These are phyloP conservation scores for Blastomyces gilchristii DNA, from an alignment of 2,329 filamentous ascomycete species.

Conservation along the genomic window DNA sequence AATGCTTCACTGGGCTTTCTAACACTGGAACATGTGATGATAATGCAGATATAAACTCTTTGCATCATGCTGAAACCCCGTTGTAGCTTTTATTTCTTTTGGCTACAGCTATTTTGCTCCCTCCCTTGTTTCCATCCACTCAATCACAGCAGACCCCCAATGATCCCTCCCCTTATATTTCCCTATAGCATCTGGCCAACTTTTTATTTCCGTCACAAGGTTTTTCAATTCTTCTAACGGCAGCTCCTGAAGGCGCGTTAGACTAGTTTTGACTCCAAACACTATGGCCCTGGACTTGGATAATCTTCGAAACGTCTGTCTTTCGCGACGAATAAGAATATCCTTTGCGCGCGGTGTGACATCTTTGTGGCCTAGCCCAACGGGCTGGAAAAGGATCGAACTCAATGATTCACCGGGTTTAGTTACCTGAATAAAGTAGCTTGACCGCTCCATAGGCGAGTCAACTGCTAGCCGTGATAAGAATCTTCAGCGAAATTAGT, in stretches of 20 bases:
- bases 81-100: not conserved
- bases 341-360: conserved; percentile 29
- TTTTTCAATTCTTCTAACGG: conserved; percentile 33
- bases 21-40: not conserved
- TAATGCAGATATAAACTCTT: not conserved
- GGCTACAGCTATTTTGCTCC: not conserved
- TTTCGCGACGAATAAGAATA: conserved; percentile 40
- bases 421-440: conserved; percentile 43
- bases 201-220: conserved; percentile 35
- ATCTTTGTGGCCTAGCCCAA: conserved; percentile 30
- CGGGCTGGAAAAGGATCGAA: conserved; percentile 38
- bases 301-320: conserved; percentile 42
- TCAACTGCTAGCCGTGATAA: conserved; percentile 36
- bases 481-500: conserved; percentile 28
- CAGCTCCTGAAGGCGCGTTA: conserved; percentile 35
- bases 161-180: conserved; percentile 37
- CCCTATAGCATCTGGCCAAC: conserved; percentile 37
- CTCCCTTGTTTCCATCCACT: conserved; percentile 18
- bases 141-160: conserved; percentile 34
- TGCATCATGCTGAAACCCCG: no score
- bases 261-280: conserved; percentile 42
- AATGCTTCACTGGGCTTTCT: not conserved
- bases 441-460: conserved; percentile 40
- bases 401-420: conserved; percentile 28
- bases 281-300: conserved; percentile 37